A percentile compares a stretch with the other conserved stretches of the same genome.
These are phyloP conservation scores for Acacia melanoxylon DNA, from an alignment of 306 rosid genomes.

Conservation along the genomic window DNA sequence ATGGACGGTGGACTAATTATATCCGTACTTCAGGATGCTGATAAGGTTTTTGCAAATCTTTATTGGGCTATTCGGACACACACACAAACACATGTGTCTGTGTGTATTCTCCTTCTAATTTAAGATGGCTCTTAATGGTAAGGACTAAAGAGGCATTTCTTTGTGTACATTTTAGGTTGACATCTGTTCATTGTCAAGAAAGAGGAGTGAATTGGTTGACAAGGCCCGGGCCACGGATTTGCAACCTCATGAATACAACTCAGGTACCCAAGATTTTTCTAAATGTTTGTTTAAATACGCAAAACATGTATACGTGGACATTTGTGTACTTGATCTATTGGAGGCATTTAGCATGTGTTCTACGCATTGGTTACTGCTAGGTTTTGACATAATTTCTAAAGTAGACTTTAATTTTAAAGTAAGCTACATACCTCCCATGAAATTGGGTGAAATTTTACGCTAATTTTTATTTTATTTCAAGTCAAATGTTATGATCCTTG, in stretches of 20 bases:
- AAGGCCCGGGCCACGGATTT: constrained; percentile 93
- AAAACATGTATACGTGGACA: neutral
- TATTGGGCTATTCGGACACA: neutral
- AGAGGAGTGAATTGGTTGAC: constrained; percentile 95
- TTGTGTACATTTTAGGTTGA: constrained; percentile 60
- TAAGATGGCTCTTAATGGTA: constrained; percentile 1
- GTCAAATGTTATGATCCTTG: neutral
- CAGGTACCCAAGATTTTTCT: constrained; percentile 46
- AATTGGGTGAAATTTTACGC: neutral
- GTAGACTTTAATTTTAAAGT: neutral
- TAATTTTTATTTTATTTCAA: neutral
- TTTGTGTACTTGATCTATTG: neutral
- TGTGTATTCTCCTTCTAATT: neutral
- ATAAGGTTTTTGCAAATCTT: constrained; percentile 59
- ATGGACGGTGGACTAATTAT: constrained; percentile 87
- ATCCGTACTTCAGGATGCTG: constrained; percentile 89
- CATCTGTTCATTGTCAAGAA: constrained; percentile 82
- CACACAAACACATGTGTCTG: too few species aligned
- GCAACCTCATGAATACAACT: constrained; percentile 80
- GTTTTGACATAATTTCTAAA: neutral
- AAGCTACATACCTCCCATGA: neutral
- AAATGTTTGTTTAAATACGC: neutral
- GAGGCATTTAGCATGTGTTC: neutral
- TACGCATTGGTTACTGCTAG: neutral
- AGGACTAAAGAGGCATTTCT: neutral